These are phyloP conservation scores for Dicorynia guianensis DNA, from an alignment of 306 rosid species.

Conservation along the genomic window DNA sequence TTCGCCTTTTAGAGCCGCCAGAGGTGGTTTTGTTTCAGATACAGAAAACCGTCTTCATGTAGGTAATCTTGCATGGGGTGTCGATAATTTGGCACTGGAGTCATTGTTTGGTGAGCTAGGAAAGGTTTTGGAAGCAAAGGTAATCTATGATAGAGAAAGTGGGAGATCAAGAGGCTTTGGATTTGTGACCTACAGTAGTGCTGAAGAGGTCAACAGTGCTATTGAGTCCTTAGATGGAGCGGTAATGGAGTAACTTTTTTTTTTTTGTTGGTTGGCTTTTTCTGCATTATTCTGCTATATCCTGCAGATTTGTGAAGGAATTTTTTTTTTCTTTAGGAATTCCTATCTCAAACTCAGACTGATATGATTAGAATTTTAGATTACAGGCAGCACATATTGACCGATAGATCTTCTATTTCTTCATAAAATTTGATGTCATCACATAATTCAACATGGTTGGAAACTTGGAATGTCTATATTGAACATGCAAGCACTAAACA, in stretches of 20 bases:
- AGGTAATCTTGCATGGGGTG: constrained; percentile 96
- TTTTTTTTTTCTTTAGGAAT: constrained; percentile 16
- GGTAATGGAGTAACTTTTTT: constrained; percentile 46
- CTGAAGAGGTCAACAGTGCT: constrained; percentile 78
- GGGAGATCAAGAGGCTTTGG: constrained; percentile 97
- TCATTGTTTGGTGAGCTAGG: constrained; percentile 78
- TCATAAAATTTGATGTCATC: background rate
- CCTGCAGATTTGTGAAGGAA: background rate
- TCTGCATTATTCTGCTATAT: constrained; percentile 10
- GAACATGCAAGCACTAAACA: background rate
- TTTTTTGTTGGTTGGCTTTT: background rate
- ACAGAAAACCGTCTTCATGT: constrained; percentile 72
- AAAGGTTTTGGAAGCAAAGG: constrained; percentile 87
- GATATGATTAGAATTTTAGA: background rate
- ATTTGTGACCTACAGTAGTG: constrained; percentile 74
- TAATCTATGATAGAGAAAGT: constrained; percentile 92
- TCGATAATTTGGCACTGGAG: constrained; percentile 79
- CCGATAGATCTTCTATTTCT: background rate
- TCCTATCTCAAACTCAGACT: background rate
- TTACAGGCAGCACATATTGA: background rate
- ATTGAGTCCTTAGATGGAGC: constrained; percentile 82
- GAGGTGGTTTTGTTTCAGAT: constrained; percentile 49
- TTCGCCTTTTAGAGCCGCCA: constrained; percentile 51
- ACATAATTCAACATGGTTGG: background rate
- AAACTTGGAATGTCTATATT: background rate